Evolutionary conservation across 805 yeast genomes (phyloP), one percentile per base, ranked within the genome.

Genomic region (Starmerella bombi): DNA sequence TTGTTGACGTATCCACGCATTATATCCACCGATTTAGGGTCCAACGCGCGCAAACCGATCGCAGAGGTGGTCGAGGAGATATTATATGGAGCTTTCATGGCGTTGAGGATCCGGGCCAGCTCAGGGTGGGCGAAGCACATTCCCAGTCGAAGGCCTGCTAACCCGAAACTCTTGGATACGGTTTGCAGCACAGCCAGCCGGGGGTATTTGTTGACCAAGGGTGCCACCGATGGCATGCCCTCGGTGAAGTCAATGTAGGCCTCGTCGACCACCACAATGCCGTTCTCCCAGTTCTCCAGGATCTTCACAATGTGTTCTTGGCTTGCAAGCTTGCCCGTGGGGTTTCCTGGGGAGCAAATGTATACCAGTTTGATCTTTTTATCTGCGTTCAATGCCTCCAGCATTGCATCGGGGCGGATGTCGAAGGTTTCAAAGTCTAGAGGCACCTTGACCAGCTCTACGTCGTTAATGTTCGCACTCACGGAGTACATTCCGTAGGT

Each of bases 401-500:
- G 52, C 34, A 86, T 72, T 10, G 63, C 66, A 0, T 68, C 72
- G 3, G 73, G 64, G 47, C 79, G 73, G 35, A 84, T 63, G 43
- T 75, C 77, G 58, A 80, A 79, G 3, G 50, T 42, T 5, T 42
- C 40, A 37, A 69, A 68, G 36, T 74, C 72, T 28, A 86, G 69
- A 7, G 93, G 86, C 15, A 84, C 86, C 44, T 71, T 67, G 14
- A 75, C 83, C 30, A 81, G 66, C 21, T 69, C 82, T 8, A 88
- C 81, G 53, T 91, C 97, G 56, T 91, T 91, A 44, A 91, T 80
- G 22, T 75, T 73, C 1, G 96, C 93, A 56, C 94, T 80, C 25
- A 91, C 86, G 3, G 80, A 64, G 66, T 91, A 91, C 98, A 91
- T 91, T 5, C 97, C 96, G 56, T 91, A 91, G 0, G 98, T 91